phyloP scores from a whole-genome alignment of 75 land plant genomes.

The Picea glauca region DNA sequence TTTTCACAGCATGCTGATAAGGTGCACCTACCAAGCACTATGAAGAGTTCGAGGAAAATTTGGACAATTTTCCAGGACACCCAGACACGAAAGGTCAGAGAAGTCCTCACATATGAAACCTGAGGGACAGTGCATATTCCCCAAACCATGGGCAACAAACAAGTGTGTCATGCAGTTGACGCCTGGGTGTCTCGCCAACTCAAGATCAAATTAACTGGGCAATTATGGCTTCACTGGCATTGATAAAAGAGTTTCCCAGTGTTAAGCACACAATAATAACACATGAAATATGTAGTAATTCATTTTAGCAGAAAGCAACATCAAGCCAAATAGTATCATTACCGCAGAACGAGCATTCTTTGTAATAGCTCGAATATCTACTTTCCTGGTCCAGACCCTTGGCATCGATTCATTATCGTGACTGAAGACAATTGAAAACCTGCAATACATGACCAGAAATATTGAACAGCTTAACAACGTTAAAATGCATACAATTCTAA shows the following conservation, averaged over 20 bases:
- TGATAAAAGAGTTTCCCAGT: not conserved
- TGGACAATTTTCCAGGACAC: too few relatives aligned
- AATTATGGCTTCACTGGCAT: not conserved
- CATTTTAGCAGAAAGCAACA: not conserved
- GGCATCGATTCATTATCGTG: conserved; percentile 87
- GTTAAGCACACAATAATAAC: not conserved
- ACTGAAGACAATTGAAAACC: conserved; percentile 73
- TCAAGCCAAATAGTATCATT: conserved; percentile 6
- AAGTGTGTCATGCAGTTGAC: not conserved
- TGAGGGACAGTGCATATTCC: too few relatives aligned
- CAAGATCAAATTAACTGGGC: not conserved
- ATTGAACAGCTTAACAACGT: not conserved
- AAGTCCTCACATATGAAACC: too few relatives aligned
- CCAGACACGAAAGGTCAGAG: too few relatives aligned
- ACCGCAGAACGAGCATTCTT: conserved; percentile 68
- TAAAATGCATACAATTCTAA: conserved; percentile 1
- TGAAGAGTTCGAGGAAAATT: too few relatives aligned
- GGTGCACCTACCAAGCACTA: too few relatives aligned
- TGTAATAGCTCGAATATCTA: conserved; percentile 72
- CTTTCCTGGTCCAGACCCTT: conserved; percentile 84
- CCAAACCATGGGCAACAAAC: not conserved
- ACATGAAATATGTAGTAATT: not conserved
- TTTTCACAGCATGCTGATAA: too few relatives aligned
- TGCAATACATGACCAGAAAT: conserved; percentile 21
- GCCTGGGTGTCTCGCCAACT: not conserved